Conservation (phyloP, 2,329 filamentous ascomycete species). For the Xylariomycetidae sp. region DNA sequence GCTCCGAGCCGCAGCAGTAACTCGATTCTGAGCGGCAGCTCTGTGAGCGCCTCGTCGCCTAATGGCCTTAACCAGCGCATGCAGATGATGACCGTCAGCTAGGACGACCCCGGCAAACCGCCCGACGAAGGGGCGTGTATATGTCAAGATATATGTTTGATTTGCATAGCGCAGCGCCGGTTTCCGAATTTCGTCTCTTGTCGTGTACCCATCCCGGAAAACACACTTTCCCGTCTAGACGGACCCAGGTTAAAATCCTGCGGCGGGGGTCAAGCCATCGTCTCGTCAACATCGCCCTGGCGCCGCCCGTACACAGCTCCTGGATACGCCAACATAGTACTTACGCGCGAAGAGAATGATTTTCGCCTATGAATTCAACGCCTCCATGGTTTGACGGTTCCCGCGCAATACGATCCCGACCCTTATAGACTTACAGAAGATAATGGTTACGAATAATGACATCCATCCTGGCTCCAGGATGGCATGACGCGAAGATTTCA, state of each 20-base stretch:
- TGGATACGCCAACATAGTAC: too few species aligned
- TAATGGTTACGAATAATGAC: constrained; percentile 25
- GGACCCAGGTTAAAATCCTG: background rate
- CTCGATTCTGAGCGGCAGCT: constrained; percentile 42
- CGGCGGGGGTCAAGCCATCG: background rate
- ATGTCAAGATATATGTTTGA: constrained; percentile 28
- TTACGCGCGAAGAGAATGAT: too few species aligned
- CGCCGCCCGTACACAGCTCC: too few species aligned
- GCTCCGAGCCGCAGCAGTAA: constrained; percentile 49
- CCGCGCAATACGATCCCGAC: constrained; percentile 13
- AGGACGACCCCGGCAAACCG: constrained; percentile 12
- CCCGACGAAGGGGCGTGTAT: constrained; percentile 20
- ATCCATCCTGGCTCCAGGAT: constrained; percentile 4
- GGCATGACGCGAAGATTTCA: constrained; percentile 8
- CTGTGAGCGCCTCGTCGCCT: constrained; percentile 47
- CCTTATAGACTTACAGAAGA: constrained; percentile 24
- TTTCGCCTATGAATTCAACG: background rate
- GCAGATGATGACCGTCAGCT: constrained; percentile 61
- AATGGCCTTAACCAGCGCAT: constrained; percentile 46
- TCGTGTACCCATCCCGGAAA: background rate
- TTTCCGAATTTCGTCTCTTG: constrained; percentile 19
- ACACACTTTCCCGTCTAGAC: background rate
- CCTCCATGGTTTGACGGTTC: background rate
- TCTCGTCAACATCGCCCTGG: background rate
- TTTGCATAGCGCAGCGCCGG: constrained; percentile 34